These are phyloP conservation scores for Zopfia rhizophila DNA, from an alignment of 2,329 filamentous ascomycete genomes.

Conservation along the genomic window DNA sequence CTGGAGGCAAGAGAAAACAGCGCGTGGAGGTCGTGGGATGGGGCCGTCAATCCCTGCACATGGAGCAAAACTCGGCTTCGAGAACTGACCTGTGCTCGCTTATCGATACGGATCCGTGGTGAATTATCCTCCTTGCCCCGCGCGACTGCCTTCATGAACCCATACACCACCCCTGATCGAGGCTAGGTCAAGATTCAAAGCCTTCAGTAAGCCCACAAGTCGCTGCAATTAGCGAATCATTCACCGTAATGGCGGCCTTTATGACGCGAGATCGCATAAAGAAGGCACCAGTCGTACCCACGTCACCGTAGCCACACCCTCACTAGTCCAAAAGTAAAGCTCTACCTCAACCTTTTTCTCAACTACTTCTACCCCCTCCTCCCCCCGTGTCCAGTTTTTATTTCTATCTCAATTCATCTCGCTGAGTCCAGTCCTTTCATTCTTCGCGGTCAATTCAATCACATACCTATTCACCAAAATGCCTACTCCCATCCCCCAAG, in stretches of 20 bases:
- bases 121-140: no score
- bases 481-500: slow-evolving; percentile 68
- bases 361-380: slow-evolving; percentile 49
- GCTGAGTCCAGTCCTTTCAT: neutral
- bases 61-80: no score
- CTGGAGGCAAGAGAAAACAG: slow-evolving; percentile 8
- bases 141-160: no score
- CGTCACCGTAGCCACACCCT: slow-evolving; percentile 41
- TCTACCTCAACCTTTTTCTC: slow-evolving; percentile 31
- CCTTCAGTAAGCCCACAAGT: slow-evolving; percentile 34
- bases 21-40: slow-evolving; percentile 16
- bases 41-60: neutral
- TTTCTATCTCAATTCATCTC: slow-evolving; percentile 11
- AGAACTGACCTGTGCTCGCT: slow-evolving; percentile 14
- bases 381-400: slow-evolving; percentile 28
- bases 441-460: neutral
- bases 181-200: slow-evolving; percentile 29
- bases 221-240: slow-evolving; percentile 25
- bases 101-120: slow-evolving; percentile 21
- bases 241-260: slow-evolving; percentile 1
- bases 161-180: slow-evolving; percentile 14
- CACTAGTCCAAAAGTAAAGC: slow-evolving; percentile 34
- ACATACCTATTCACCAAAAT: slow-evolving; percentile 51
- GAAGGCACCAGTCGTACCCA: slow-evolving; percentile 25
- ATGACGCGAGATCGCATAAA: slow-evolving; percentile 32